Evolutionary conservation across 2,329 filamentous ascomycete genomes (phyloP).

Genomic region (Xenosphaeropsis pyriputrescens): DNA sequence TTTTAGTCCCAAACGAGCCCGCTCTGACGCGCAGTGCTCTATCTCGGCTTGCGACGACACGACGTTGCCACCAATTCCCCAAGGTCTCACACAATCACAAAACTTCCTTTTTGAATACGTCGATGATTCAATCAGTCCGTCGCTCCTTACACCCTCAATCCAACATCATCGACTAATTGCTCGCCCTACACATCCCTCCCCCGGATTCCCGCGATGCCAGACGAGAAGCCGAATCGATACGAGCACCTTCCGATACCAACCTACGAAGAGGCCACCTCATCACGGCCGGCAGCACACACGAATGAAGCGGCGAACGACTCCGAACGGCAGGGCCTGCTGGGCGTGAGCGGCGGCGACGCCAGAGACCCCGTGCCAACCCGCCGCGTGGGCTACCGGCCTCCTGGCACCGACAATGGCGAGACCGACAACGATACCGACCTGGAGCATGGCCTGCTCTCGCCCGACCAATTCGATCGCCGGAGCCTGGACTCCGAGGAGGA

Average conservation of each 20-base stretch:
- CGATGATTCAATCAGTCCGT: too few species aligned
- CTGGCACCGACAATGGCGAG: constrained; percentile 64
- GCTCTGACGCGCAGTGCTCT: too few species aligned
- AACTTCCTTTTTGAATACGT: too few species aligned
- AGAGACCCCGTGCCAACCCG: constrained; percentile 24
- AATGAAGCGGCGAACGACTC: constrained; percentile 53
- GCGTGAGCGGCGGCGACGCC: constrained; percentile 26
- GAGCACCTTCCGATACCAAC: constrained; percentile 60
- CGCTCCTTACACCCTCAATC: too few species aligned
- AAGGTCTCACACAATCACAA: too few species aligned
- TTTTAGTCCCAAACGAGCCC: too few species aligned
- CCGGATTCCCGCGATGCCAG: constrained; percentile 16
- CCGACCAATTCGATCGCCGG: constrained; percentile 38
- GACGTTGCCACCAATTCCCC: too few species aligned
- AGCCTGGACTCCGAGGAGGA: constrained; percentile 34
- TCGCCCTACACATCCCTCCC: too few species aligned
- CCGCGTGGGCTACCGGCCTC: constrained; percentile 54
- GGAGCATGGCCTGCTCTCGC: constrained; percentile 21
- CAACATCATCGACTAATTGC: too few species aligned
- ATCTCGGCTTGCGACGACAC: too few species aligned
- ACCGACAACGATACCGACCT: constrained; percentile 28
- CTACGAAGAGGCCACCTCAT: constrained; percentile 66
- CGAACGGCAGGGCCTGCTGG: constrained; percentile 66
- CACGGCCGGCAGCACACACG: constrained; percentile 41
- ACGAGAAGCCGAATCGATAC: constrained; percentile 40